Evolutionary conservation across 2,329 filamentous ascomycete genomes (phyloP).

Genomic region (Grosmannia huntii): DNA sequence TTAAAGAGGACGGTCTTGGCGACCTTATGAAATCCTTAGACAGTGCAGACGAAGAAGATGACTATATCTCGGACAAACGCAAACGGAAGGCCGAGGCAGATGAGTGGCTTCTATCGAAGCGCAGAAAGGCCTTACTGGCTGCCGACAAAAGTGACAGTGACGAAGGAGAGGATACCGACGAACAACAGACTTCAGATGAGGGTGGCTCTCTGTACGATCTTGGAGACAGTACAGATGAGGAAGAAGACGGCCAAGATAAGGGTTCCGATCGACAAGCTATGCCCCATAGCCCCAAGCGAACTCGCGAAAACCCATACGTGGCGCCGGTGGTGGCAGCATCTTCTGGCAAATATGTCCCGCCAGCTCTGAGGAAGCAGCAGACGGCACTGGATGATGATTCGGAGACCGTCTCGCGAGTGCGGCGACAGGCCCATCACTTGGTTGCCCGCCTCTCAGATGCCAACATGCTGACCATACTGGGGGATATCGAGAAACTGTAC

Average conservation of each 20-base stretch:
- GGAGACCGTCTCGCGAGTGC: slow-evolving; percentile 58
- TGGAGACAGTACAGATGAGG: slow-evolving; percentile 15
- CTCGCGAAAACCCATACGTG: slow-evolving; percentile 73
- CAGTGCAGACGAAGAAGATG: slow-evolving; percentile 31
- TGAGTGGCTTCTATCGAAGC: slow-evolving; percentile 47
- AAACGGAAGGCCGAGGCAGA: slow-evolving; percentile 48
- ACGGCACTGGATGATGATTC: slow-evolving; percentile 28
- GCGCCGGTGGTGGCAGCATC: slow-evolving; percentile 44
- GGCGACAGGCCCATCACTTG: slow-evolving; percentile 72
- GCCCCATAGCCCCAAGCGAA: slow-evolving; percentile 9
- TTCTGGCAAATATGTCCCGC: slow-evolving; percentile 72
- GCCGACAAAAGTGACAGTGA: slow-evolving; percentile 15
- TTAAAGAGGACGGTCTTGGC: slow-evolving; percentile 72
- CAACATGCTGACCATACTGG: slow-evolving; percentile 73
- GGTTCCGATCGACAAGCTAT: slow-evolving; percentile 1
- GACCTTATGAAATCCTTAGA: slow-evolving; percentile 47
- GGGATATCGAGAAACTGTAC: slow-evolving; percentile 74
- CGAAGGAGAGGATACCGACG: slow-evolving; percentile 17
- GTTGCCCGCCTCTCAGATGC: slow-evolving; percentile 89
- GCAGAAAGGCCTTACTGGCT: slow-evolving; percentile 29
- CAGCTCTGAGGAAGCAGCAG: slow-evolving; percentile 55
- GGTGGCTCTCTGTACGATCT: slow-evolving; percentile 11
- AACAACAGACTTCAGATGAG: slow-evolving; percentile 16
- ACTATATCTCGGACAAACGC: slow-evolving; percentile 39
- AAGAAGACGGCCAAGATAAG: slow-evolving; percentile 15